Percentiles rank a stretch among this genome's conserved stretches.
Evolutionary conservation across 2,329 filamentous ascomycete species (phyloP).

Genomic region (Epichloe scottii): DNA sequence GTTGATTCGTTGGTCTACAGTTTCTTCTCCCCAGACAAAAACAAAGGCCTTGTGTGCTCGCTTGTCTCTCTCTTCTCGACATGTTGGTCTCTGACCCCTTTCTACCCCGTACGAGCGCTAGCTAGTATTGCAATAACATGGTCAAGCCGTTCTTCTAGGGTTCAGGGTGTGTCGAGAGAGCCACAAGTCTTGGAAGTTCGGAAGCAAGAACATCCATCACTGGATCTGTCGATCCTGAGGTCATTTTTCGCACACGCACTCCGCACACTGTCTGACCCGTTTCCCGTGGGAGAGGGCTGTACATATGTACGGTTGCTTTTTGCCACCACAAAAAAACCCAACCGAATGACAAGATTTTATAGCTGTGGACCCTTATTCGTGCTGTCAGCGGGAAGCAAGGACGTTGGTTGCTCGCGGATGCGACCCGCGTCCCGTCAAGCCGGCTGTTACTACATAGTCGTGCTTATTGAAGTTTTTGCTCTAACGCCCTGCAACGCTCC

Average conservation of each 20-base stretch:
- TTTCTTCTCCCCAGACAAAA: conserved; percentile 2
- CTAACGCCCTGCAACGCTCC: too few species aligned
- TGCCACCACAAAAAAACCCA: background rate
- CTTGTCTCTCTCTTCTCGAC: too few species aligned
- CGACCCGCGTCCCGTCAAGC: background rate
- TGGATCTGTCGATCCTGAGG: background rate
- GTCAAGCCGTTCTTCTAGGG: background rate
- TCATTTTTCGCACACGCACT: background rate
- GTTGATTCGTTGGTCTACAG: conserved; percentile 1
- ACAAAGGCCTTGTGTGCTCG: background rate
- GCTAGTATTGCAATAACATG: background rate
- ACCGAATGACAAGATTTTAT: background rate
- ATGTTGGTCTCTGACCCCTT: background rate
- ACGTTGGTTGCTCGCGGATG: background rate
- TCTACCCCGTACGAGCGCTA: background rate
- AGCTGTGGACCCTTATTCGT: background rate
- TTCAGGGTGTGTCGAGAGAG: conserved; percentile 2
- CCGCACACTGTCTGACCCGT: background rate
- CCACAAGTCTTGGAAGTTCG: background rate
- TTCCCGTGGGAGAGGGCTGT: background rate
- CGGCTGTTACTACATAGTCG: too few species aligned
- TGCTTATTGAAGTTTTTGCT: background rate
- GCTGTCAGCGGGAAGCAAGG: background rate
- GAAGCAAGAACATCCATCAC: background rate
- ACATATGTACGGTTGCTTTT: background rate